Evolutionary conservation across 371 early-diverging fungal genomes (phyloP), one percentile per base, ranked within the genome.

Genomic region (Polyrhizophydium stewartii): DNA sequence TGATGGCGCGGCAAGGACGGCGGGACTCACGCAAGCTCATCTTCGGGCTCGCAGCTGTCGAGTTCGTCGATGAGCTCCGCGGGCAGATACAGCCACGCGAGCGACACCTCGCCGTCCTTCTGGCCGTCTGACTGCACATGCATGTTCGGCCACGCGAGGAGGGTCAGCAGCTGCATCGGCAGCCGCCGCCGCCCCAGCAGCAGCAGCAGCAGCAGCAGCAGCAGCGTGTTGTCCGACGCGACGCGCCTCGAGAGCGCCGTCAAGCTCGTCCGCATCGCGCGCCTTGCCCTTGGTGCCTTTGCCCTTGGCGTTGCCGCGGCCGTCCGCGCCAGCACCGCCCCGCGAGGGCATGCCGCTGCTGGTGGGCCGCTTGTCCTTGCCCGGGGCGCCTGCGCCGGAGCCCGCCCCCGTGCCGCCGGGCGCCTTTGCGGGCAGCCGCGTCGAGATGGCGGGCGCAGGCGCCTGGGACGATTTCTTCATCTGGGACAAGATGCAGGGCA

Each of bases 361-460:
- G 19, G 53, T 19, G 21, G 53, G 53, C 19, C 53, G 53, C 35
- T 53, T 53, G 30, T 53, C 53, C n/a, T 53, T 53, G 53, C 32
- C 24, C 24, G 53, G 32, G 9, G n/a, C 35, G 35, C 35, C 35
- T 35, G 35, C 35, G 7, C 35, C 35, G 35, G 7, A 3, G 3
- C 35, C 35, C 3, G 35, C 35, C 3, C 35, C 35, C 3, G 3
- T 35, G 35, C 35, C 35, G 35, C 35, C 35, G 13, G 3, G 35
- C 35, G 13, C 7, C 7, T 3, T 35, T 35, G 35, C 35, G 35
- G 13, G 13, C 35, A 13, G 35, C 13, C 13, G 35, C 35, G 35
- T 35, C 13, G 35, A 35, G 7, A 7, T 35, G 35, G 35, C 7
- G 13, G 7, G 35, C n/a, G n/a, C n/a, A n/a, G n/a, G n/a, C n/a